phyloP scores from a whole-genome alignment of 2,329 filamentous ascomycete genomes.

The Hymenoscyphus repandus region DNA sequence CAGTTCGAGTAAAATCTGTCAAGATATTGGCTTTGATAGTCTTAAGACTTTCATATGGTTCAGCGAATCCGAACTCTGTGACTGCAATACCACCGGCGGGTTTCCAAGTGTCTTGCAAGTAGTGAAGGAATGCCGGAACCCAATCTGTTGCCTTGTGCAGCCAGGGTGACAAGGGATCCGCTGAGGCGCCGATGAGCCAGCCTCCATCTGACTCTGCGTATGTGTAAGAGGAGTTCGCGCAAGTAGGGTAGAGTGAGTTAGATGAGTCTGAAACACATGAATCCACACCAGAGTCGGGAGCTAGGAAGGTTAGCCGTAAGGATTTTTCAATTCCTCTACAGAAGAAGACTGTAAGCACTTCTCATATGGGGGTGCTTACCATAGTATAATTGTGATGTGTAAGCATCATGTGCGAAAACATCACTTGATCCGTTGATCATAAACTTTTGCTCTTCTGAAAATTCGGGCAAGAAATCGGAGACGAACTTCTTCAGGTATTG shows the following conservation, averaged over 20 bases:
- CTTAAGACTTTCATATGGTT: slow-evolving; percentile 24
- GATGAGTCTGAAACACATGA: slow-evolving; percentile 32
- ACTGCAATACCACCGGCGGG: slow-evolving; percentile 21
- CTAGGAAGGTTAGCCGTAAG: slow-evolving; percentile 23
- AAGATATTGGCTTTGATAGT: slow-evolving; percentile 43
- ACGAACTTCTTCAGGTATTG: slow-evolving; percentile 40
- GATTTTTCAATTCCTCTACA: too few species aligned
- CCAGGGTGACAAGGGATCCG: slow-evolving; percentile 24
- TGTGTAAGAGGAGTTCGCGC: slow-evolving; percentile 19
- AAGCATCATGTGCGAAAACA: slow-evolving; percentile 53
- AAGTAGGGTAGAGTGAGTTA: slow-evolving; percentile 20
- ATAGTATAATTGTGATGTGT: slow-evolving; percentile 49
- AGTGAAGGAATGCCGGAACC: slow-evolving; percentile 22
- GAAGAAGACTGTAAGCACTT: not conserved
- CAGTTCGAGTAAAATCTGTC: slow-evolving; percentile 70
- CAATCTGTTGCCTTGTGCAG: slow-evolving; percentile 24
- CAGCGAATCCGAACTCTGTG: slow-evolving; percentile 25
- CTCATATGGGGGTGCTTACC: slow-evolving; percentile 4
- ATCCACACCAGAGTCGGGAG: slow-evolving; percentile 36
- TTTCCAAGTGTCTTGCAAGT: slow-evolving; percentile 26
- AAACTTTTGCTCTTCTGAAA: slow-evolving; percentile 44
- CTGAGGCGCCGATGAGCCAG: slow-evolving; percentile 22
- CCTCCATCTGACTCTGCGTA: slow-evolving; percentile 9
- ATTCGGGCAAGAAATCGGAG: slow-evolving; percentile 37
- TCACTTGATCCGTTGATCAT: slow-evolving; percentile 48